A percentile compares a stretch with the other conserved stretches of the same genome.
These are phyloP conservation scores for Usnea hakonensis DNA, from an alignment of 495 filamentous ascomycete genomes.

Conservation along the genomic window DNA sequence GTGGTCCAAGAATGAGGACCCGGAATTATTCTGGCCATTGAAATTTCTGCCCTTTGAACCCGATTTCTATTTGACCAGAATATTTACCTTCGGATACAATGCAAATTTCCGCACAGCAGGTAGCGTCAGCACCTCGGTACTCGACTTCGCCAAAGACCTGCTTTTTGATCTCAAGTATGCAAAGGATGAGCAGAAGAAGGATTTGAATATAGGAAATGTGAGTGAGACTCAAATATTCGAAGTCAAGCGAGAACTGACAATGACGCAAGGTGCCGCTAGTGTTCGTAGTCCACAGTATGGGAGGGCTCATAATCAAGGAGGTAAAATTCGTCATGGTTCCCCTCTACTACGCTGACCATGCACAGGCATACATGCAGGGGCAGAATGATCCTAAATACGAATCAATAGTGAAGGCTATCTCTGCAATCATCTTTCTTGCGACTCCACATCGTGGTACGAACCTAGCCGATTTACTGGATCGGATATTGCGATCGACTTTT, in stretches of 20 bases:
- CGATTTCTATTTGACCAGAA: slow-evolving; percentile 25
- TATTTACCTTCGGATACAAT: slow-evolving; percentile 36
- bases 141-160: slow-evolving; percentile 36
- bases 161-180: slow-evolving; percentile 31
- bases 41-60: slow-evolving; percentile 31
- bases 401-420: slow-evolving; percentile 29
- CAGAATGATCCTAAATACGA: slow-evolving; percentile 28
- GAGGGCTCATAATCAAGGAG: slow-evolving; percentile 25
- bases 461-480: slow-evolving; percentile 33
- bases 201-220: slow-evolving; percentile 23
- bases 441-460: slow-evolving; percentile 44
- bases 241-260: background rate
- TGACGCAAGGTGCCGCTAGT: slow-evolving; percentile 23
- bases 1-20: slow-evolving; percentile 30
- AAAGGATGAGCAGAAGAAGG: slow-evolving; percentile 21
- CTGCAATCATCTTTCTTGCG: slow-evolving; percentile 37
- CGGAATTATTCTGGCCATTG: slow-evolving; percentile 30
- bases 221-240: background rate
- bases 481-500: slow-evolving; percentile 25
- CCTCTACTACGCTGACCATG: background rate
- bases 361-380: slow-evolving; percentile 31
- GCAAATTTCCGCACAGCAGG: slow-evolving; percentile 24
- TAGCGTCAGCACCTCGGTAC: slow-evolving; percentile 20
- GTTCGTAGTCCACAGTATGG: slow-evolving; percentile 31
- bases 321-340: slow-evolving; percentile 2